Percentiles rank a stretch among this genome's conserved stretches.
phyloP scores from a whole-genome alignment of 345 rosid genomes.

The Brassica carinata region DNA sequence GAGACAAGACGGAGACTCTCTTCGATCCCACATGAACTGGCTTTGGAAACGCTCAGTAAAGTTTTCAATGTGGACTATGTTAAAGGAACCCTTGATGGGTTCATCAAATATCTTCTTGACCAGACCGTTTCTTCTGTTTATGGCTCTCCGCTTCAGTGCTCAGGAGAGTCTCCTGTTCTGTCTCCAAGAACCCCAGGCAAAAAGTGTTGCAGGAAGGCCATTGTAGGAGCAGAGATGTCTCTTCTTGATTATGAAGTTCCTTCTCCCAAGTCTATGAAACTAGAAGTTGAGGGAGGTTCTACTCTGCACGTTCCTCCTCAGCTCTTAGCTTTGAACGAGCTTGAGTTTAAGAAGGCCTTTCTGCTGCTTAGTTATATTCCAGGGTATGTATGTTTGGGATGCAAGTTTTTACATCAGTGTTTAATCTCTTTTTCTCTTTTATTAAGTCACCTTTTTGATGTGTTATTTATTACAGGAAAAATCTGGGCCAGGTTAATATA shows the following conservation, averaged over 20 bases:
- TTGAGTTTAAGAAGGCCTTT: slow-evolving; percentile 69
- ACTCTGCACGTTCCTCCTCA: slow-evolving; percentile 21
- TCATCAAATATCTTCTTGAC: background rate
- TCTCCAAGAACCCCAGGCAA: background rate
- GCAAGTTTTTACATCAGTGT: no score
- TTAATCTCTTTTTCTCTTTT: background rate
- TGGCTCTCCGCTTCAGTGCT: background rate
- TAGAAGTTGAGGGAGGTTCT: slow-evolving; percentile 28
- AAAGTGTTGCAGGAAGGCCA: background rate
- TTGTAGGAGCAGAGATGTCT: slow-evolving; percentile 15
- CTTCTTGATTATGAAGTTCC: slow-evolving; percentile 24
- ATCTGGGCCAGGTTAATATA: background rate
- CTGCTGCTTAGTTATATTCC: slow-evolving; percentile 56
- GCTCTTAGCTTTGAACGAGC: slow-evolving; percentile 55
- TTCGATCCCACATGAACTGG: slow-evolving; percentile 37
- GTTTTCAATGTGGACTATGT: background rate
- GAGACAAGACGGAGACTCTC: slow-evolving; percentile 41
- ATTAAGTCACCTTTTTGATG: background rate
- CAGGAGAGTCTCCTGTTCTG: slow-evolving; percentile 12
- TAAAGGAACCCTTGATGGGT: background rate
- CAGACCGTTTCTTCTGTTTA: background rate
- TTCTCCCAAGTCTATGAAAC: slow-evolving; percentile 15
- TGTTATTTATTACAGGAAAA: background rate
- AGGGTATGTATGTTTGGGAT: slow-evolving; percentile 40
- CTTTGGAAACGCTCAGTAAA: slow-evolving; percentile 34